Base-by-base conservation (phyloP, 208 protist genomes). In the Trichomonas gallinae region DNA sequence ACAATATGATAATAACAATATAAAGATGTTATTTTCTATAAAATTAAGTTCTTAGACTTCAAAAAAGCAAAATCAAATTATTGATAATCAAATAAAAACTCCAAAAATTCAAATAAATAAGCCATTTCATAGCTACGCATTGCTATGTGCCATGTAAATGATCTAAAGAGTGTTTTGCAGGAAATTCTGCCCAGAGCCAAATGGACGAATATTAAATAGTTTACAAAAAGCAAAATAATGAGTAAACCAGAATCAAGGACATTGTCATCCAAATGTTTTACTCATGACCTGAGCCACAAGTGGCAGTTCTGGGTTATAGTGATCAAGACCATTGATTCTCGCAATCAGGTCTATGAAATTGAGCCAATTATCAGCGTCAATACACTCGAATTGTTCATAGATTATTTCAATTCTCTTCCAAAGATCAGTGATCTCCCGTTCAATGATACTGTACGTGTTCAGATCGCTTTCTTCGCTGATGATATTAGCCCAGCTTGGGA, bases 401-500 rank as follows among this genome's bases (percentile, higher is more conserved):
- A 51, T 17, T 93, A 93, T 51, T 93, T 51, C 26, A 23, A 93
- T 38, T 23, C 44, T 38, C 44, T 93, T 15, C 87, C 87, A 1
- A 93, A 93, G 10, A 38, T 93, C n/a, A 26, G 10, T 9, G 44
- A 48, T 26, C 17, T 93, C 2, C 11, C 17, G 11, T 44, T 34
- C 44, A 40, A 34, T 0, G 34, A 93, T 0, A 38, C 17, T 23
- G 46, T 49, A 4, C 42, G 26, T 1, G 44, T 93, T 38, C n/a
- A 10, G 0, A 8, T 93, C 0, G 40, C 87, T 34, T 42, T 93
- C 8, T 93, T 93, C 15, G 17, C 13, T 2, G 44, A 51, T 17
- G 13, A 93, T 38, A 93, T 93, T 17, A 93, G 51, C 34, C 87
- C 87, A 51, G 87, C 87, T 38, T 93, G 87, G 87, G 87, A 93